Base-by-base conservation (phyloP, 2,329 filamentous ascomycete species). In the Talaromyces rugulosus region DNA sequence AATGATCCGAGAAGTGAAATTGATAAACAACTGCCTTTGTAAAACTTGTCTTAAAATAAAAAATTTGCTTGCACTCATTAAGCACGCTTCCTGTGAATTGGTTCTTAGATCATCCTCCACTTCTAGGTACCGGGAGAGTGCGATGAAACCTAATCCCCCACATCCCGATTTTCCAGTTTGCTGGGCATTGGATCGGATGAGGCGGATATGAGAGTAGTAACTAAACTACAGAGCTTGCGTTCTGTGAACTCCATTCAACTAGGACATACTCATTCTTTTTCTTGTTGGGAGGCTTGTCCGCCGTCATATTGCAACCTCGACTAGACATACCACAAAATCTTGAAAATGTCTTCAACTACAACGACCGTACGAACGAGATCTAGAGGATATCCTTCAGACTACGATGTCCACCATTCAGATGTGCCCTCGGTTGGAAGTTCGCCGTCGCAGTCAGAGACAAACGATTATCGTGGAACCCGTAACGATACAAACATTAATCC, bases 401-500 rank as follows among this genome's bases (percentile, higher is more conserved):
- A 56, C 9, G 47, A 51, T 63, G 9, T 36, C 53, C 61, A 56
- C 40, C 64, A 36, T 67, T 60, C 61, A 1, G 23, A 60, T 23
- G 75, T 76, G 62, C 30, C 51, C 16, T 5, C 16, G 5, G 36
- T 3, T 1, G 4, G 36, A 40, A 40, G 36, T 2, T 8, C 16
- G 4, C 36, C 36, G 3, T 11, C 40, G 31, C 36, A 56, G 14
- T 27, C 40, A 40, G 34, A 56, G 27, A 16, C 23, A 54, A 28
- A 9, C 33, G 28, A 54, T 54, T 5, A n/a, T 30, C 1, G 28
- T 5, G 5, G 36, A 3, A 40, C 2, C 6, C 36, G n/a, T 40
- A 8, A 3, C 5, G 36, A 40, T n/a, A 40, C 36, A 40, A 40
- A 40, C 16, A 16, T 40, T 16, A 54, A 54, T 18, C 76, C 75